Evolutionary conservation across 2,329 filamentous ascomycete genomes (phyloP), one percentile per base, ranked within the genome.

Genomic region (Myriosclerotinia scirpicola): DNA sequence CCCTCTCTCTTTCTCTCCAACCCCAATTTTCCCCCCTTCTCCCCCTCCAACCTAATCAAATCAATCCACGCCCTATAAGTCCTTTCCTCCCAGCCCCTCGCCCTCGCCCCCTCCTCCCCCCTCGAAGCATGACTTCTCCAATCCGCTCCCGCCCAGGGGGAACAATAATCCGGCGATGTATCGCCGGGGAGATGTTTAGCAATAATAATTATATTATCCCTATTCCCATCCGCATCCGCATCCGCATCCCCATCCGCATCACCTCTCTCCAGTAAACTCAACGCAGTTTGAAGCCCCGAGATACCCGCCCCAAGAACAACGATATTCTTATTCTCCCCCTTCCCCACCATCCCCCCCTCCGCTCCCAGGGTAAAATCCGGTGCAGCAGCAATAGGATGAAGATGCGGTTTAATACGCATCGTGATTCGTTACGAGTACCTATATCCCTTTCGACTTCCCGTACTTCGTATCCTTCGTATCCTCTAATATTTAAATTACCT

Each of bases 111-210:
- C 75, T 72, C 65, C 77, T 30, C 67, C 65, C 53, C 26, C 22
- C 48, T 54, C 44, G 72, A 71, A 20, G 80, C 78, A 68, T 81
- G 79, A 3, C 80, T 78, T 46, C 79, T 76, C 81, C 81, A 83
- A 64, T 82, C 79, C 1, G 5, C 26, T 26, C 81, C 81, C 2
- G 81, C 81, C 79, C 79, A 81, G 46, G 63, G 66, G 3, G 63
- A 71, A 8, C 67, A 72, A 56, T 72, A 73, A 22, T 63, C 53
- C 26, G 64, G n/a, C 54, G 55, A 68, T 34, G 64, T 34, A 65
- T 71, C 65, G 11, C 79, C 78, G 0, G 80, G 81, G 5, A 80
- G 73, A 69, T 81, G 76, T 8, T 78, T 74, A 9, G 80, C 79
- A 8, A 83, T 69, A 26, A 83, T 73, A 0, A 78, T 81, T 40